Conservation (phyloP, 176 grass and related monocot genomes). For the Miscanthus lutarioriparius region DNA sequence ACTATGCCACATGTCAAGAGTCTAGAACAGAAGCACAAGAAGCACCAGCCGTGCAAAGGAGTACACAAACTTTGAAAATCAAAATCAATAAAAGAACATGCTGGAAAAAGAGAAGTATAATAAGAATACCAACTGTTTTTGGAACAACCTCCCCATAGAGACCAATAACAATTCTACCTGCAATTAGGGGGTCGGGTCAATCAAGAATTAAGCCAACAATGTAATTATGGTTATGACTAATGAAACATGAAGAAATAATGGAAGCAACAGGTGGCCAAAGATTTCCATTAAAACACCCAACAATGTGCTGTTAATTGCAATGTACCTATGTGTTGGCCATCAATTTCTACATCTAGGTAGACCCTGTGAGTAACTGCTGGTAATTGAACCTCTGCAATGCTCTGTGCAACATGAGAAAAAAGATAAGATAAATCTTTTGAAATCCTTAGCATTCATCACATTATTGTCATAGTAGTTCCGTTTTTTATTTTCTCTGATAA, state of each 20-base stretch:
- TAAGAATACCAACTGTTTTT: conserved; percentile 82
- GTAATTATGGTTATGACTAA: neutral
- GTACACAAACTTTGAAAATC: neutral
- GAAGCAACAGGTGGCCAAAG: neutral
- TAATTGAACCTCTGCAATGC: conserved; percentile 49
- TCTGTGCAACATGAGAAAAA: conserved; percentile 36
- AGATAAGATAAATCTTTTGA: neutral
- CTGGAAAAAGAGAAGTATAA: neutral
- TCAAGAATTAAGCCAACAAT: neutral
- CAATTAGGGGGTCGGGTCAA: neutral
- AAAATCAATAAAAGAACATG: neutral
- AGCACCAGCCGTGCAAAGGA: neutral
- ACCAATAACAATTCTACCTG: conserved; percentile 96
- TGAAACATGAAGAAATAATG: neutral
- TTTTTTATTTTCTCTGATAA: neutral
- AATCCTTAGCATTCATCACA: neutral
- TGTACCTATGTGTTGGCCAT: conserved; percentile 84
- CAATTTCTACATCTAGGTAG: conserved; percentile 88
- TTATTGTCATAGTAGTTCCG: too few relatives aligned
- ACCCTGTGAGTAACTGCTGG: conserved; percentile 80
- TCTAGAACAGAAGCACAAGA: neutral
- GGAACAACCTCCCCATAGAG: conserved; percentile 81
- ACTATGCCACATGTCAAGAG: neutral
- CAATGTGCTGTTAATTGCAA: neutral
- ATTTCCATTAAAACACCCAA: neutral